Conservation (phyloP, 2,329 filamentous ascomycete genomes). For the Colletotrichum sp. region DNA sequence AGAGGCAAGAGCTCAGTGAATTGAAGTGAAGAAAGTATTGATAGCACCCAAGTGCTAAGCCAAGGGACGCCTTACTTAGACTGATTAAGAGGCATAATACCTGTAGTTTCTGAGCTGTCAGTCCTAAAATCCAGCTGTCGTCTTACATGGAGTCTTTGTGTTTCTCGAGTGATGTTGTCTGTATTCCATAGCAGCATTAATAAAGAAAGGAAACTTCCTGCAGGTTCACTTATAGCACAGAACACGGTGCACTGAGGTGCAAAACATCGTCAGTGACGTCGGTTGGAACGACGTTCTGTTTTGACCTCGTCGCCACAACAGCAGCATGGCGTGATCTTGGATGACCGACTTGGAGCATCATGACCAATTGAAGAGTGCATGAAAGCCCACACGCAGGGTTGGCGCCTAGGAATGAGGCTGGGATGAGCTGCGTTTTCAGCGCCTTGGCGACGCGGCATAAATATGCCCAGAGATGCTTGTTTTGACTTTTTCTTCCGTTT, state of each 20-base stretch:
- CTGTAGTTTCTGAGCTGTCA: not conserved
- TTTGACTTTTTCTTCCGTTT: not conserved
- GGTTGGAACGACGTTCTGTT: not conserved
- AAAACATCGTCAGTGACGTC: not conserved
- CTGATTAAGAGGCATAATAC: not conserved
- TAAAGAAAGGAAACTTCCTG: not conserved
- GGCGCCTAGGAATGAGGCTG: not conserved
- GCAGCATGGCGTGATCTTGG: not conserved
- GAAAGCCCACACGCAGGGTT: not conserved
- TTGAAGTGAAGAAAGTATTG: not conserved
- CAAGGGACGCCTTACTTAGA: not conserved
- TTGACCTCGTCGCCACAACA: not conserved
- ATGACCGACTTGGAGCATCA: not conserved
- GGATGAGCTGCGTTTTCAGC: not conserved
- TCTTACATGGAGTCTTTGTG: not conserved
- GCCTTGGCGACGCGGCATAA: not conserved
- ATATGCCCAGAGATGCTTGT: not conserved
- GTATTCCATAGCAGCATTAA: not conserved
- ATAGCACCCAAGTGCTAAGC: not conserved
- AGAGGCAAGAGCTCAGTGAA: not conserved
- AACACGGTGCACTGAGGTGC: not conserved
- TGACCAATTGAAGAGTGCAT: not conserved
- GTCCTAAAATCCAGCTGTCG: not conserved
- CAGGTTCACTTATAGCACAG: not conserved
- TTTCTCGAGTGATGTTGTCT: not conserved